Conservation (phyloP, 2,329 filamentous ascomycete genomes). For the Ophiobolus disseminans region DNA sequence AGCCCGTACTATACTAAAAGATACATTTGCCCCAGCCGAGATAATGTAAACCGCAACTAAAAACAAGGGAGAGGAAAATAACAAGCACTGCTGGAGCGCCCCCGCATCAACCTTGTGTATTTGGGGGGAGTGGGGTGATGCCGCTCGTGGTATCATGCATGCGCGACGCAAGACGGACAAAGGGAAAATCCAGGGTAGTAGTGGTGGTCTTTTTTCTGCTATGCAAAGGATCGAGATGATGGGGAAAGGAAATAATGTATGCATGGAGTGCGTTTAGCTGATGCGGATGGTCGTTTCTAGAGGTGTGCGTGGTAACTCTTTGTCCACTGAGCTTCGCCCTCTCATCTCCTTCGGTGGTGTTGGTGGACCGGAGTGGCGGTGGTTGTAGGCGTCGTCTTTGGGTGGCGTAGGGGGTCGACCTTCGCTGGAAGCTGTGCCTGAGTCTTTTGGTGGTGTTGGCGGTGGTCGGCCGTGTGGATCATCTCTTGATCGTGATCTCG, state of each 20-base stretch:
- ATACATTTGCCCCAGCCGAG: too few species aligned
- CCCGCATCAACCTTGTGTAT: not conserved
- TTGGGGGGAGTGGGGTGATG: not conserved
- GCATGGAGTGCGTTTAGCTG: constrained; percentile 23
- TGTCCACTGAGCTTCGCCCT: constrained; percentile 37
- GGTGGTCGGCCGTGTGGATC: constrained; percentile 46
- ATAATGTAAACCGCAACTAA: too few species aligned
- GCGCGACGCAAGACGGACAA: constrained; percentile 2
- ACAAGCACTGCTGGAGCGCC: too few species aligned
- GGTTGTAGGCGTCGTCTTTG: constrained; percentile 39
- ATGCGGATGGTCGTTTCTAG: constrained; percentile 44
- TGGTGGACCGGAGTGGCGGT: constrained; percentile 43
- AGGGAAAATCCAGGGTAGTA: not conserved
- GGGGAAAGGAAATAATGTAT: not conserved
- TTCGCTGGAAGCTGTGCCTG: constrained; percentile 25
- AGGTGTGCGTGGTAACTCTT: constrained; percentile 45
- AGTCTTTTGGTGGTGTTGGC: constrained; percentile 55
- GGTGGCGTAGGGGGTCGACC: constrained; percentile 47
- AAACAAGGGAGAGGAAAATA: too few species aligned
- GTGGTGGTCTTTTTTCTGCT: not conserved
- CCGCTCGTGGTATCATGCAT: constrained; percentile 32
- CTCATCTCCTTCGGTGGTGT: constrained; percentile 51
- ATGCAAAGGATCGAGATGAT: not conserved
- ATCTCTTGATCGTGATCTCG: constrained; percentile 31
- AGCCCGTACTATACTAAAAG: too few species aligned